Percentiles rank a stretch among this genome's conserved stretches.
Evolutionary conservation across 23 red algal species (phyloP).

Genomic region (Gracilaria vermiculophylla): DNA sequence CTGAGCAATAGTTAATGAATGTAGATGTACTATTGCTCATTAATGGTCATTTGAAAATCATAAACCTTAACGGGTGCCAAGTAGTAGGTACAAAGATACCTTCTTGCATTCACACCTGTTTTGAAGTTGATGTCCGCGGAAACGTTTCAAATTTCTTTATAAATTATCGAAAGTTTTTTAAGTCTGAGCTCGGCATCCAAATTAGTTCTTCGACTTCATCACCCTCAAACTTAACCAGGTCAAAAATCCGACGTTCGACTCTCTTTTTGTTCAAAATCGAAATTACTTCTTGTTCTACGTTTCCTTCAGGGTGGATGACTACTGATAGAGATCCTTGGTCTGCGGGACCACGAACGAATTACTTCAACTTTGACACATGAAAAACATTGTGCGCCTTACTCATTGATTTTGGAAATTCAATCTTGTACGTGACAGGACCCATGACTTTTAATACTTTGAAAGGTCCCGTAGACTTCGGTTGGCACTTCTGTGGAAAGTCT

Average conservation of each 20-base stretch:
- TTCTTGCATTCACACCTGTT: neutral
- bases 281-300: neutral
- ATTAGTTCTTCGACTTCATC: neutral
- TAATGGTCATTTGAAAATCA: too few species aligned
- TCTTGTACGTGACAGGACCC: constrained; percentile 34
- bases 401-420: constrained; percentile 24
- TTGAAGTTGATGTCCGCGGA: neutral
- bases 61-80: too few species aligned
- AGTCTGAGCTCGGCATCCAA: neutral
- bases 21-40: too few species aligned
- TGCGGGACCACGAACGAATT: neutral
- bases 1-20: too few species aligned
- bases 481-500: constrained; percentile 22
- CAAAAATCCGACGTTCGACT: neutral
- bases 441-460: constrained; percentile 21
- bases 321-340: neutral
- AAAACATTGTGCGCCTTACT: constrained; percentile 36
- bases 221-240: neutral
- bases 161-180: neutral
- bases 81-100: too few species aligned
- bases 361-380: constrained; percentile 23
- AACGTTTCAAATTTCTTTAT: neutral
- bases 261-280: neutral
- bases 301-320: neutral
- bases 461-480: constrained; percentile 17